A percentile compares a stretch with the other conserved stretches of the same genome.
These are phyloP conservation scores for Pisolithus orientalis DNA, from an alignment of 768 basidiomycete species.

Conservation along the genomic window DNA sequence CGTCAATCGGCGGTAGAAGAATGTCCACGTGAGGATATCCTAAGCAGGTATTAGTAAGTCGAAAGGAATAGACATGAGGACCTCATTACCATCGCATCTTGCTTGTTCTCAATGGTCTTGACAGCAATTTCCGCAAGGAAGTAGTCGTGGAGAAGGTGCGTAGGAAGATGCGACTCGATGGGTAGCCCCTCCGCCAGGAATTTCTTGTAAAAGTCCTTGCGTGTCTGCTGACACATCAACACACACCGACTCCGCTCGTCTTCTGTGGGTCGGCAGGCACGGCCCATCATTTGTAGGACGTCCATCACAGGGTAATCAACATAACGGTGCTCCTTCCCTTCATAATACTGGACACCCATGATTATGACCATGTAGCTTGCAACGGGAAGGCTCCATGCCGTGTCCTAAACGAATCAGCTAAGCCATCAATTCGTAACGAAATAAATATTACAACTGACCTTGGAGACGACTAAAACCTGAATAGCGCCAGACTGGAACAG, in stretches of 20 bases:
- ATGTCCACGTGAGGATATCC: constrained; percentile 99
- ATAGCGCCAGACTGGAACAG: constrained; percentile 93
- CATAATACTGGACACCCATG: constrained; percentile 97
- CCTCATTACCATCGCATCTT: constrained; percentile 76
- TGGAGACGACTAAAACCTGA: constrained; percentile 89
- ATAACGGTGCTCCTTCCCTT: constrained; percentile 97
- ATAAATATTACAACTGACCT: constrained; percentile 41
- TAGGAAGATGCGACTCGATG: constrained; percentile 91
- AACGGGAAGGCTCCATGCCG: constrained; percentile 92
- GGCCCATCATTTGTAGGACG: constrained; percentile 98
- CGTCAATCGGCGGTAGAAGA: constrained; percentile 95
- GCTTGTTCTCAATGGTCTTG: constrained; percentile 98
- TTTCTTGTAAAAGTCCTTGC: constrained; percentile 99
- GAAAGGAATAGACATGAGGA: neutral
- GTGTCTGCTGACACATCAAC: constrained; percentile 94
- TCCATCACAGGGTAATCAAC: constrained; percentile 98
- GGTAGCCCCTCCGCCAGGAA: constrained; percentile 96
- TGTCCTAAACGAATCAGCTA: constrained; percentile 51
- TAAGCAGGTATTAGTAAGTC: constrained; percentile 20
- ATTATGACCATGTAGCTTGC: constrained; percentile 97
- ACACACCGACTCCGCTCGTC: constrained; percentile 92
- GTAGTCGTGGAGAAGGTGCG: constrained; percentile 89
- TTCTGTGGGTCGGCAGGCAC: constrained; percentile 86
- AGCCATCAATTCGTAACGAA: neutral
- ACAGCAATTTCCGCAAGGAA: constrained; percentile 98